Conservation (phyloP, 2,329 filamentous ascomycete species). For the Diaporthe sp. region DNA sequence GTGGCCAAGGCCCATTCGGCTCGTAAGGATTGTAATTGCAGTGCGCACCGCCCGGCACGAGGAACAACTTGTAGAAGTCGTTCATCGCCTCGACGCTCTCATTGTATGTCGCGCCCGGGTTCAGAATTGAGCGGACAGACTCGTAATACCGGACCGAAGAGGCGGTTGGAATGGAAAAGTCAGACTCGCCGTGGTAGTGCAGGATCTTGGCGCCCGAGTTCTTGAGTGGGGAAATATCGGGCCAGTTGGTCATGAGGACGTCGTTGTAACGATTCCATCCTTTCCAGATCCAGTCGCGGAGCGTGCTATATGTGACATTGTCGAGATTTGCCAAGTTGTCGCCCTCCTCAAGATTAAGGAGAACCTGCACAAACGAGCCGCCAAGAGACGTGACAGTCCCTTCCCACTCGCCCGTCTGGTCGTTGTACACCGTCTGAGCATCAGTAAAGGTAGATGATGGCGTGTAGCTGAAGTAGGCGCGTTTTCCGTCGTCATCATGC, state of each 20-base stretch:
- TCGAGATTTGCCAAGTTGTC: slow-evolving; percentile 54
- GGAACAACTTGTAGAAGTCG: slow-evolving; percentile 57
- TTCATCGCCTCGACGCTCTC: slow-evolving; percentile 56
- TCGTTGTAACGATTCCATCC: slow-evolving; percentile 62
- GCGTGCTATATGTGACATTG: slow-evolving; percentile 64
- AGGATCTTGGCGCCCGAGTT: slow-evolving; percentile 61
- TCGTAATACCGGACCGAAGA: slow-evolving; percentile 56
- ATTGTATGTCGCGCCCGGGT: slow-evolving; percentile 47
- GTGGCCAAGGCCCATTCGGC: slow-evolving; percentile 56
- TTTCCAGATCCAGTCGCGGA: slow-evolving; percentile 61
- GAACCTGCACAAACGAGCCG: slow-evolving; percentile 27
- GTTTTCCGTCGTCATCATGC: slow-evolving; percentile 50
- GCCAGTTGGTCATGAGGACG: slow-evolving; percentile 56
- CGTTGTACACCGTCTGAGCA: slow-evolving; percentile 48
- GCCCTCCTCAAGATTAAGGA: slow-evolving; percentile 24
- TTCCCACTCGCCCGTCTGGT: slow-evolving; percentile 42
- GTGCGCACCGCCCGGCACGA: slow-evolving; percentile 63
- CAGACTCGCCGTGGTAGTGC: slow-evolving; percentile 65
- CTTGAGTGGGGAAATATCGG: slow-evolving; percentile 59
- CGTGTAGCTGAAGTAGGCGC: slow-evolving; percentile 51
- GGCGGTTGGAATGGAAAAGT: slow-evolving; percentile 60
- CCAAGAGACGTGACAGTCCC: slow-evolving; percentile 40
- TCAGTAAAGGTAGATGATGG: slow-evolving; percentile 49
- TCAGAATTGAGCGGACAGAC: slow-evolving; percentile 62
- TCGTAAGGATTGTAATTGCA: slow-evolving; percentile 57